phyloP scores from a whole-genome alignment of 805 yeast genomes.

The Osmozyma mogii region DNA sequence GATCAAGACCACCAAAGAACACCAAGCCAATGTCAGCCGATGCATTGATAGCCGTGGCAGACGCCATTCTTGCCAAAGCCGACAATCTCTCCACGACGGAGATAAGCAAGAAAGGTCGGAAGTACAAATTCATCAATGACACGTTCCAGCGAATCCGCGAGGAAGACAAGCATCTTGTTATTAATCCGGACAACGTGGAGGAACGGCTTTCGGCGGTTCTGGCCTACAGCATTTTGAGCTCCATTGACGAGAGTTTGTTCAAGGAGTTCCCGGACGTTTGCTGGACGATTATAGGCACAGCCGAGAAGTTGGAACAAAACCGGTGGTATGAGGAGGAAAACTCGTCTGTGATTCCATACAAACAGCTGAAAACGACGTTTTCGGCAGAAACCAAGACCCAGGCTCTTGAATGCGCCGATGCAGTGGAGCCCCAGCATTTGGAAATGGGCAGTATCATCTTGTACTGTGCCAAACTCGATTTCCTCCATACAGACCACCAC shows the following conservation, averaged over 20 bases:
- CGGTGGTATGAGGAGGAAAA: conserved; percentile 43
- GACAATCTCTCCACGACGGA: conserved; percentile 27
- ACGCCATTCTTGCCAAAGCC: conserved; percentile 27
- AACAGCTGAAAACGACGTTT: conserved; percentile 19
- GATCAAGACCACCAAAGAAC: too few species aligned
- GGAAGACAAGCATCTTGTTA: conserved; percentile 40
- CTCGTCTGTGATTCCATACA: conserved; percentile 31
- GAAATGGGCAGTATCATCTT: conserved; percentile 35
- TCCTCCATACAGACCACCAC: conserved; percentile 50
- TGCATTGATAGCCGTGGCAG: conserved; percentile 29
- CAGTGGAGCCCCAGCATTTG: conserved; percentile 28
- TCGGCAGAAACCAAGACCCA: conserved; percentile 11
- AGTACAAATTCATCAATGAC: conserved; percentile 41
- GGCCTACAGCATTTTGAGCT: conserved; percentile 34
- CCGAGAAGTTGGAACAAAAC: conserved; percentile 40
- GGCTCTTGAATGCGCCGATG: conserved; percentile 23
- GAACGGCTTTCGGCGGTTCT: conserved; percentile 32
- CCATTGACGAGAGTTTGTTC: conserved; percentile 31
- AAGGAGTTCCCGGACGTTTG: conserved; percentile 34
- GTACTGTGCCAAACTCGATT: conserved; percentile 41
- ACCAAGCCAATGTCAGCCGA: too few species aligned
- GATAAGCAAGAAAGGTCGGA: conserved; percentile 38
- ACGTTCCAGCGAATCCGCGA: conserved; percentile 41
- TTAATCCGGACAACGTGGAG: conserved; percentile 23
- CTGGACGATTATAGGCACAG: conserved; percentile 40